A percentile compares a stretch with the other conserved stretches of the same genome.
Conservation (phyloP, 1,139 yeast species). For the Entelexis paramagnoliae region DNA sequence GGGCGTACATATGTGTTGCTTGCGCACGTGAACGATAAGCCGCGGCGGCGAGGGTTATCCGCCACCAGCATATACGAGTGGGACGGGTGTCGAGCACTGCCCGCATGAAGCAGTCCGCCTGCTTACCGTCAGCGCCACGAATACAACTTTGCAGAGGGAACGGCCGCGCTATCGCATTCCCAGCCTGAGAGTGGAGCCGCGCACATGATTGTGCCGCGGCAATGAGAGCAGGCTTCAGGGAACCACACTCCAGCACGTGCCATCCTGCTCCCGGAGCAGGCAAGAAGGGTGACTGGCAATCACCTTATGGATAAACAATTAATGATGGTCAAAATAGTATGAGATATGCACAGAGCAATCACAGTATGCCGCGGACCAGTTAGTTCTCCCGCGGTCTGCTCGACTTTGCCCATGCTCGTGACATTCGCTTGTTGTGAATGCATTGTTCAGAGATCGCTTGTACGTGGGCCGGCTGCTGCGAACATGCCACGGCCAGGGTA, state of each 20-base stretch:
- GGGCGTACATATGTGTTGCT: not conserved
- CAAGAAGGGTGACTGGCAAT: not conserved
- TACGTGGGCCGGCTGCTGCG: too few relatives aligned
- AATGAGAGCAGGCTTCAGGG: not conserved
- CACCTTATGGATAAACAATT: not conserved
- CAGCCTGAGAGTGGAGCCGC: not conserved
- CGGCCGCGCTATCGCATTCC: not conserved
- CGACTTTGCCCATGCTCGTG: too few relatives aligned
- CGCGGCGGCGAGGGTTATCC: constrained; percentile 1
- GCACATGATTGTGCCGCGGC: not conserved
- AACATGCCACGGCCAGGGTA: too few relatives aligned
- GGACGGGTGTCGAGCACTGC: not conserved
- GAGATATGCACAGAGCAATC: not conserved
- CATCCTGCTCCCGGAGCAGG: not conserved
- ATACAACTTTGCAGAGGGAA: too few relatives aligned
- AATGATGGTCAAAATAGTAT: constrained; percentile 1
- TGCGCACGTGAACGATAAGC: constrained; percentile 6
- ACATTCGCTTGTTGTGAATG: too few relatives aligned
- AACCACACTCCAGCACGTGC: not conserved
- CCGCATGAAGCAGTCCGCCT: too few relatives aligned
- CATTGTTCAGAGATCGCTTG: too few relatives aligned
- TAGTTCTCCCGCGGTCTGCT: too few relatives aligned
- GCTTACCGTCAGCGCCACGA: too few relatives aligned
- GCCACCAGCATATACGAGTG: not conserved
- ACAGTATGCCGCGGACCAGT: too few relatives aligned